Evolutionary conservation across 1,284 basidiomycete genomes (phyloP), one percentile per base, ranked within the genome.

Genomic region (Phlebopus sp.): DNA sequence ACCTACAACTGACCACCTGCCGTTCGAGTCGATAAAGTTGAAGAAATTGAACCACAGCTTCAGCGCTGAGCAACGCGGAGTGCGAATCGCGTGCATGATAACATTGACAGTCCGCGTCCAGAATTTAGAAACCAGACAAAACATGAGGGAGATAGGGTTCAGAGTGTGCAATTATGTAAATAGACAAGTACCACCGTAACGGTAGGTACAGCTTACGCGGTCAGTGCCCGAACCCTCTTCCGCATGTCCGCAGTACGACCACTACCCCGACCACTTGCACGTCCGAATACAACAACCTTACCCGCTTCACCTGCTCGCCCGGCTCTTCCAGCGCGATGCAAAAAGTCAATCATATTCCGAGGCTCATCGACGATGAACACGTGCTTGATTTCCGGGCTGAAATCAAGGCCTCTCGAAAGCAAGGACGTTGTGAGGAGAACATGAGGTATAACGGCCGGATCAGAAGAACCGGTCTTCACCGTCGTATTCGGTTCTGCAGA

Each of bases 351-450:
- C 73, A 90, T 87, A 64, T 91, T 93, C 54, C 87, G 72, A 19
- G 91, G 89, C 59, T 89, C 82, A 55, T 94, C 92, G 21, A 90
- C 76, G 55, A 94, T 84, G 66, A 94, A 86, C 4, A 93, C 86
- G 54, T 92, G 82, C 52, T 77, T 75, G 55, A 94, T 82, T 4
- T 72, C 69, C 0, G 90, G 82, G 13, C 82, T 74, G 60, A 96
- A 96, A 64, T 96, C 93, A 9, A 96, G 76, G 3, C 92, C 93
- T 14, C 93, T 81, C n/a, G 91, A 92, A 25, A 96, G 82, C 18
- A 96, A 74, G 9, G 92, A 94, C 0, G 92, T 96, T 19, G 92
- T 94, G 48, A 95, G 77, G 56, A 96, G 74, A 23, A 94, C 84
- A 48, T 85, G 77, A 13, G 88, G 82, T 0, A 64, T 58, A 5